Conservation (phyloP, 441 rosid genomes). For the Syzygium malaccense region DNA sequence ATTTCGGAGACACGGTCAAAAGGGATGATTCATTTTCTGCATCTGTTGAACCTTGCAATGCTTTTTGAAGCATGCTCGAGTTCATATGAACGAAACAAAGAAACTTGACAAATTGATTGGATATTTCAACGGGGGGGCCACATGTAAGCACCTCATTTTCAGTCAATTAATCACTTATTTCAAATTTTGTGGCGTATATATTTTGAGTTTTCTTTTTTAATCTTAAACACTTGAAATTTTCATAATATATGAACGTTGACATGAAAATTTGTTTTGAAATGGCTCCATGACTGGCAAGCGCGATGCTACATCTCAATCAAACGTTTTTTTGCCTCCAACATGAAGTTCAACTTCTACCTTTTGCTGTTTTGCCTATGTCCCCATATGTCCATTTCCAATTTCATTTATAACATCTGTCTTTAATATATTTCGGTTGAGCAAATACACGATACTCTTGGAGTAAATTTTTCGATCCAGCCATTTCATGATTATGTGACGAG, state of each 20-base stretch:
- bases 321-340: rapidly evolving
- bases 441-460: not conserved
- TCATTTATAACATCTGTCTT: not conserved
- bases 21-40: not conserved
- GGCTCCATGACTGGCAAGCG: not conserved
- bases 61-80: not conserved
- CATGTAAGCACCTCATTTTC: not conserved
- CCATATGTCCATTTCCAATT: not conserved
- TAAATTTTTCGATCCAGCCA: not conserved
- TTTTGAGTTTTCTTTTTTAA: not conserved
- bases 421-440: not conserved
- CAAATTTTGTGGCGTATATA: not conserved
- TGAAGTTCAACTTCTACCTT: not conserved
- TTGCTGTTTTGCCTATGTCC: not conserved
- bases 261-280: not conserved
- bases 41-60: not conserved
- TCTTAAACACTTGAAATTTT: not conserved
- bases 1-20: not conserved
- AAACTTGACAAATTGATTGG: not conserved
- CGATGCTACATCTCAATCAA: not conserved
- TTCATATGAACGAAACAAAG: not conserved
- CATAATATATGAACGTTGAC: not conserved
- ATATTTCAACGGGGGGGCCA: not conserved
- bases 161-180: not conserved
- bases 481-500: conserved; percentile 34